phyloP scores from a whole-genome alignment of 1,284 basidiomycete genomes.

The Abortiporus biennis region DNA sequence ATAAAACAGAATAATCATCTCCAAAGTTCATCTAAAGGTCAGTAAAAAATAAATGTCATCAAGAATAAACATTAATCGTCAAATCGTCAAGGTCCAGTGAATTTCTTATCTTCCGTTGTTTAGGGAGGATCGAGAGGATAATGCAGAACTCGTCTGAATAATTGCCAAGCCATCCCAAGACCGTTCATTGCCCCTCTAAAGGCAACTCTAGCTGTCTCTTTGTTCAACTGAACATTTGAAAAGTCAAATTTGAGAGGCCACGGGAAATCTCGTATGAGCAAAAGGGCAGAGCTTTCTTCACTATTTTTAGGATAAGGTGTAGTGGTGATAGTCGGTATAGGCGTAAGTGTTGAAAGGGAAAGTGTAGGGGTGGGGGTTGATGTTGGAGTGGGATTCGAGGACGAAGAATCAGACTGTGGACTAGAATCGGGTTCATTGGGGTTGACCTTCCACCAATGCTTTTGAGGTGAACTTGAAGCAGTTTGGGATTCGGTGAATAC shows the following conservation, averaged over 20 bases:
- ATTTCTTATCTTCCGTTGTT: no score
- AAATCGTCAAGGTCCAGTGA: no score
- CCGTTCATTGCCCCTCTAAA: constrained; percentile 19
- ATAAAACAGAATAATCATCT: no score
- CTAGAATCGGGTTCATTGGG: constrained; percentile 4
- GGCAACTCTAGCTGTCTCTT: constrained; percentile 16
- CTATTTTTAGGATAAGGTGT: not conserved
- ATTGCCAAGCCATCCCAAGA: constrained; percentile 22
- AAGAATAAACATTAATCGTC: no score
- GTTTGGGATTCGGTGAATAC: constrained; percentile 6
- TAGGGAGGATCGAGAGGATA: constrained; percentile 29
- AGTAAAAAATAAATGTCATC: no score
- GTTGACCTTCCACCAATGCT: not conserved
- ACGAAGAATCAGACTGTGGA: not conserved
- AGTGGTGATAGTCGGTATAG: not conserved
- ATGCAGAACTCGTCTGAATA: constrained; percentile 23
- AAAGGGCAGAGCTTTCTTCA: not conserved
- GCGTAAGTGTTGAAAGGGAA: not conserved
- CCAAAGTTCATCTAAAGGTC: no score
- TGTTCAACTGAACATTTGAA: constrained; percentile 10
- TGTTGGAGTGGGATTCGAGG: constrained; percentile 6
- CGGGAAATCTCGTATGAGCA: not conserved
- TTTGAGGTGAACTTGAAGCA: constrained; percentile 7
- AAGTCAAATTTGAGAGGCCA: constrained; percentile 1
- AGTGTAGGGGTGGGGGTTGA: constrained; percentile 8